These are phyloP conservation scores for Lecanicillium sp. DNA, from an alignment of 2,329 filamentous ascomycete genomes.

Conservation along the genomic window DNA sequence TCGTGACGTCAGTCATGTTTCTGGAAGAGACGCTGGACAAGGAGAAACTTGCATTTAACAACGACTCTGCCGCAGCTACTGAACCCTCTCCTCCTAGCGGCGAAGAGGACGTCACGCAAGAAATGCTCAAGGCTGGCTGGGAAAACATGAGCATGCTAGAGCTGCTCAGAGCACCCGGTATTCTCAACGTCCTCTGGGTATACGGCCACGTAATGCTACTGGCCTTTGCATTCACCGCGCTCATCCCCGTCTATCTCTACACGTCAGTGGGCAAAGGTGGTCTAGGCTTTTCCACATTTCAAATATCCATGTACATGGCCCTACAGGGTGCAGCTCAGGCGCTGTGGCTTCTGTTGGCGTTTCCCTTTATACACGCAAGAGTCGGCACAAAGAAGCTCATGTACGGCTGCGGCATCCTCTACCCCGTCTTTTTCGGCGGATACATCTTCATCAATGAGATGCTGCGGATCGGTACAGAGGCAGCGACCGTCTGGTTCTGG, in stretches of 20 bases:
- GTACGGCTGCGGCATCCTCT: slow-evolving; percentile 40
- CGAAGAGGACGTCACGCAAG: not conserved
- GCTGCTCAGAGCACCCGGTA: slow-evolving; percentile 55
- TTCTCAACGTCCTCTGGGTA: slow-evolving; percentile 55
- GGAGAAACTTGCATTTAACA: too few species aligned
- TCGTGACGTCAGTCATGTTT: slow-evolving; percentile 43
- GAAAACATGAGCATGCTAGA: slow-evolving; percentile 16
- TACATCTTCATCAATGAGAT: slow-evolving; percentile 48
- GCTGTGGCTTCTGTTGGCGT: slow-evolving; percentile 61
- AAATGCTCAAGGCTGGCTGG: not conserved
- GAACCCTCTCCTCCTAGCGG: too few species aligned
- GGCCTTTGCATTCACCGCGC: slow-evolving; percentile 62
- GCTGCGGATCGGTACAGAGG: slow-evolving; percentile 25
- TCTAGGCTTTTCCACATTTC: slow-evolving; percentile 49
- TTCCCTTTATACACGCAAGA: slow-evolving; percentile 58
- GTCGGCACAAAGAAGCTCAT: slow-evolving; percentile 60
- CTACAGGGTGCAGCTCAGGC: slow-evolving; percentile 59
- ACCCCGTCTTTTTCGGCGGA: slow-evolving; percentile 56
- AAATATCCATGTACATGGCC: slow-evolving; percentile 60
- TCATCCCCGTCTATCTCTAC: slow-evolving; percentile 61
- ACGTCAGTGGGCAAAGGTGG: slow-evolving; percentile 56
- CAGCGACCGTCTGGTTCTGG: slow-evolving; percentile 46
- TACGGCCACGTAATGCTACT: slow-evolving; percentile 61
- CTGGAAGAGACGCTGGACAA: slow-evolving; percentile 52
- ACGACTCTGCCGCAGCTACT: too few species aligned